phyloP scores from a whole-genome alignment of 768 basidiomycete genomes.

The Leccinum uliginosum region DNA sequence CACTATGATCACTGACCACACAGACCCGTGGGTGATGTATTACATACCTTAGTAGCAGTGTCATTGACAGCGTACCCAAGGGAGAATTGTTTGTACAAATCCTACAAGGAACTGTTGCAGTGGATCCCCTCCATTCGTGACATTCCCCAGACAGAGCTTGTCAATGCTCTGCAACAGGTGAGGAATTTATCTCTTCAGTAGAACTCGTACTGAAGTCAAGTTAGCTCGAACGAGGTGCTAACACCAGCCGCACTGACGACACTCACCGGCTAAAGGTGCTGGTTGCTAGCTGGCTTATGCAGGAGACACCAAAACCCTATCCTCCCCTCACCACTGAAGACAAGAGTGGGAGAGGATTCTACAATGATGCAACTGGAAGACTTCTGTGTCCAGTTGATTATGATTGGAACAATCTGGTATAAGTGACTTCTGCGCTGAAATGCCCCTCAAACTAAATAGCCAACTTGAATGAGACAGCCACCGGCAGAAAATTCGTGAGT shows the following conservation, averaged over 20 bases:
- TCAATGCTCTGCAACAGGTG: not conserved
- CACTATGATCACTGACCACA: not conserved
- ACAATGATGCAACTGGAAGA: not conserved
- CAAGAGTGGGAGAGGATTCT: not conserved
- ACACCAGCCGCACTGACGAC: not conserved
- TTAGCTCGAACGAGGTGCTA: not conserved
- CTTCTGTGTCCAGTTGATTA: conserved; percentile 1
- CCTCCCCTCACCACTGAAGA: not conserved
- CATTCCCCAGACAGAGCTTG: not conserved
- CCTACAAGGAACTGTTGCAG: not conserved
- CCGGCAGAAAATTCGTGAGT: not conserved
- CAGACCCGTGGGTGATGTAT: not conserved
- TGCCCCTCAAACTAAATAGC: too few species aligned
- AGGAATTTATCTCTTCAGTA: too few species aligned
- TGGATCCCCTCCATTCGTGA: not conserved
- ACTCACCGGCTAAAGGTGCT: not conserved
- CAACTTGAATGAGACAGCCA: too few species aligned
- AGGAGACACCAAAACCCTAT: not conserved
- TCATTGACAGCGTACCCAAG: not conserved
- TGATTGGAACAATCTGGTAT: too few species aligned
- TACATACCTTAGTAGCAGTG: not conserved
- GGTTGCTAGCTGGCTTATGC: not conserved
- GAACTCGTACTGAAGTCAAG: not conserved
- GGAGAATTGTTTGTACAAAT: not conserved
- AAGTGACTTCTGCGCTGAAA: too few species aligned